These are phyloP conservation scores for Ophidiomyces ophidiicola DNA, from an alignment of 2,329 filamentous ascomycete species.

Conservation along the genomic window DNA sequence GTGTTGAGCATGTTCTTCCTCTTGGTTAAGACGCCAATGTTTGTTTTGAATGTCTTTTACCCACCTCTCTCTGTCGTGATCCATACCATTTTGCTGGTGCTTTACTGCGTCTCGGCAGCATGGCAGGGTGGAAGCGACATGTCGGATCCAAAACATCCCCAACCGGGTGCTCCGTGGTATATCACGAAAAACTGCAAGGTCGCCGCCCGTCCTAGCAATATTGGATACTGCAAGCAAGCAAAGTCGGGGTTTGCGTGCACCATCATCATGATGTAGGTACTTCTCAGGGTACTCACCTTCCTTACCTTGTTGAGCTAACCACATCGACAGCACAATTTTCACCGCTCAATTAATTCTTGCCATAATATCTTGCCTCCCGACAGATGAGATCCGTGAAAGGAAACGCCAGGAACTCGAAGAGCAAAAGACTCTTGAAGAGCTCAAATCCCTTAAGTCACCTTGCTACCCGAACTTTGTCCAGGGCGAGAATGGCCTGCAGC, in stretches of 20 bases:
- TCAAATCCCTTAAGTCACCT: conserved; percentile 30
- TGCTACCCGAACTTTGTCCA: conserved; percentile 19
- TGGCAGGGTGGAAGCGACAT: conserved; percentile 48
- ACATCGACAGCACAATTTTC: conserved; percentile 37
- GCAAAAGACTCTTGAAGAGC: conserved; percentile 23
- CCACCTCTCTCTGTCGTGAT: conserved; percentile 43
- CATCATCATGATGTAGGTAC: conserved; percentile 43
- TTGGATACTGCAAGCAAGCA: conserved; percentile 48
- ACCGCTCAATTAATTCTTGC: conserved; percentile 37
- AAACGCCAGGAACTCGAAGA: conserved; percentile 22
- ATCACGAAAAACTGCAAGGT: conserved; percentile 50
- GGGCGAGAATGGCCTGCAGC: conserved; percentile 23
- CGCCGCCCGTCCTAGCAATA: conserved; percentile 34
- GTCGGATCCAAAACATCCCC: conserved; percentile 43
- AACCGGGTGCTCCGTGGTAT: conserved; percentile 50
- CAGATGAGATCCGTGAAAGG: conserved; percentile 26
- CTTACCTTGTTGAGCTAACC: neutral
- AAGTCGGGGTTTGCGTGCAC: conserved; percentile 47
- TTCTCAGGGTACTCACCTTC: conserved; percentile 1
- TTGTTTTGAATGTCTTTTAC: conserved; percentile 44
- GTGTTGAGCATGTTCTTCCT: conserved; percentile 51
- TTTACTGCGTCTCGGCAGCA: conserved; percentile 45
- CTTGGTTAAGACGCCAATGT: conserved; percentile 46
- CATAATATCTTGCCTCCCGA: conserved; percentile 37
- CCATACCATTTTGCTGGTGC: conserved; percentile 39